These are phyloP conservation scores for Axilococcus clingmanii DNA, from an alignment of 139 green algal genomes.

Conservation along the genomic window DNA sequence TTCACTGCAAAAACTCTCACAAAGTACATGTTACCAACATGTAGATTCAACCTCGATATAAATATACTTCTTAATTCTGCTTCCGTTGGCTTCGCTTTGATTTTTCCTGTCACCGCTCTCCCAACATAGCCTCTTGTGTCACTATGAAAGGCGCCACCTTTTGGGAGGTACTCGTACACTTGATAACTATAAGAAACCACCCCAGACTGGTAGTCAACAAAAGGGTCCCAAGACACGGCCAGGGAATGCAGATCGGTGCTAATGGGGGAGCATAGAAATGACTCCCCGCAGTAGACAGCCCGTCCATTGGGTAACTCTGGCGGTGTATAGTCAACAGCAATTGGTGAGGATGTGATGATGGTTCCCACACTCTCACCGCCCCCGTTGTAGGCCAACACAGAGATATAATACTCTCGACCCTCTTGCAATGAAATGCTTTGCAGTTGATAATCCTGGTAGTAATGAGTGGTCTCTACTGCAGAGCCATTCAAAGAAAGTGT, in stretches of 20 bases:
- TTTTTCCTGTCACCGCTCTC: constrained; percentile 14
- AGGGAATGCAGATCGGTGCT: constrained; percentile 4
- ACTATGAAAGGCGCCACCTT: background rate
- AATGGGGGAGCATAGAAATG: constrained; percentile 6
- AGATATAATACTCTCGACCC: constrained; percentile 43
- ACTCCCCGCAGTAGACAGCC: constrained; percentile 17
- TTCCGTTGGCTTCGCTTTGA: background rate
- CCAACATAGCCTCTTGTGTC: constrained; percentile 13
- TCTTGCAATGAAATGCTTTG: constrained; percentile 9
- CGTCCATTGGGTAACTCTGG: constrained; percentile 17
- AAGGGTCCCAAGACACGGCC: constrained; percentile 42
- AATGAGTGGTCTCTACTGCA: constrained; percentile 15
- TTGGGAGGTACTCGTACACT: constrained; percentile 20
- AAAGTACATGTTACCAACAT: constrained; percentile 19
- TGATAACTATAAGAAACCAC: constrained; percentile 32
- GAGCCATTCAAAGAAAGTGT: too few species aligned
- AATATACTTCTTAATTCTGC: constrained; percentile 2
- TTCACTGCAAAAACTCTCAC: constrained; percentile 33
- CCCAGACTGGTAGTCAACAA: constrained; percentile 27
- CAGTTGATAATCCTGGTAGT: constrained; percentile 3
- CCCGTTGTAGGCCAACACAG: constrained; percentile 33
- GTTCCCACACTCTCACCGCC: constrained; percentile 8
- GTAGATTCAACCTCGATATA: constrained; percentile 2
- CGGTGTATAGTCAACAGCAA: constrained; percentile 29
- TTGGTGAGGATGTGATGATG: background rate